Conservation (phyloP, 345 rosid genomes). For the Boechera retrofracta region DNA sequence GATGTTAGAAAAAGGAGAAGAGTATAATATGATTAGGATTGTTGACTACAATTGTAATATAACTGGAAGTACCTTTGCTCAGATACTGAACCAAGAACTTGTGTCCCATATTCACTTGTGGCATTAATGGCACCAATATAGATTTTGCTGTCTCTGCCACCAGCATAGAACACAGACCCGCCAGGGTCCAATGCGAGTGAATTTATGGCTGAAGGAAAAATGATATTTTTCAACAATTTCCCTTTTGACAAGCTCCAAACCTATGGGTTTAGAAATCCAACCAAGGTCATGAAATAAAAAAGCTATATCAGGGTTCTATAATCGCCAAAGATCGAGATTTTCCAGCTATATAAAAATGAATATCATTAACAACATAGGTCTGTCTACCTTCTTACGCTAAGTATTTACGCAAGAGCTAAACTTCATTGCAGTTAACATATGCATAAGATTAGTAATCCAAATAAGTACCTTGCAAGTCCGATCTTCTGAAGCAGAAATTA, state of each 20-base stretch:
- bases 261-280: slow-evolving; percentile 42
- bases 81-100: slow-evolving; percentile 68
- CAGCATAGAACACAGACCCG: slow-evolving; percentile 86
- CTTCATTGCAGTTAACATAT: slow-evolving; percentile 1
- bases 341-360: slow-evolving; percentile 2
- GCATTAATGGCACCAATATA: slow-evolving; percentile 71
- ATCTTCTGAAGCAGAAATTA: slow-evolving; percentile 87
- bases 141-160: slow-evolving; percentile 77
- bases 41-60: background rate
- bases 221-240: slow-evolving; percentile 59
- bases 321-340: background rate
- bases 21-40: background rate
- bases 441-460: background rate
- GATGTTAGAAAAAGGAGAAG: slow-evolving; percentile 15
- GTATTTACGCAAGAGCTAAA: background rate
- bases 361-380: background rate
- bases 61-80: slow-evolving; percentile 61
- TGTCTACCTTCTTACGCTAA: slow-evolving; percentile 4
- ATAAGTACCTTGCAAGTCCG: slow-evolving; percentile 75
- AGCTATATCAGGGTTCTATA: slow-evolving; percentile 9
- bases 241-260: slow-evolving; percentile 87
- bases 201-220: slow-evolving; percentile 78
- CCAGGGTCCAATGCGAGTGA: slow-evolving; percentile 82
- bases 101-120: slow-evolving; percentile 60
- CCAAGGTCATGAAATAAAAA: slow-evolving; percentile 8